Conservation (phyloP, 2,329 filamentous ascomycete species). For the Botryotinia narcissicola region DNA sequence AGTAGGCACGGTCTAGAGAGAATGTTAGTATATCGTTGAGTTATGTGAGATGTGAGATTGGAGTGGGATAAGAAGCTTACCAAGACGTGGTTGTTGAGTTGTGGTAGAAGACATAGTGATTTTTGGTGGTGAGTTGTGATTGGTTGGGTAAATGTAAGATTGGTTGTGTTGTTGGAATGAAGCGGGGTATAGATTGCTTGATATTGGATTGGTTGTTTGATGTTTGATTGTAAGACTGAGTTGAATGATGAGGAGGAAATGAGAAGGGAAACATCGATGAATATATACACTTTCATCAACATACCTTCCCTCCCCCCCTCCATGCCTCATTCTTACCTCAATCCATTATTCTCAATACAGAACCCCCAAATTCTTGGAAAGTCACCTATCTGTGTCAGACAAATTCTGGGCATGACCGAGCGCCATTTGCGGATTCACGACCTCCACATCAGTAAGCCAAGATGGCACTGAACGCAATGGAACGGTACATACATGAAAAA, state of each 20-base stretch:
- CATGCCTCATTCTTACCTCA: slow-evolving; percentile 3
- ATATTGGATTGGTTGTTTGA: background rate
- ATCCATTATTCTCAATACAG: background rate
- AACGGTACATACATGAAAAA: slow-evolving; percentile 9
- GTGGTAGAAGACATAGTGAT: slow-evolving; percentile 19
- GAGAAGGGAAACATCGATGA: background rate
- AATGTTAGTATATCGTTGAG: slow-evolving; percentile 7
- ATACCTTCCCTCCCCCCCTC: background rate
- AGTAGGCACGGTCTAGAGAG: slow-evolving; percentile 13
- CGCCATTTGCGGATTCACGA: slow-evolving; percentile 10
- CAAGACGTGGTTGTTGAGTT: slow-evolving; percentile 10
- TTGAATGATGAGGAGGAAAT: slow-evolving; percentile 16
- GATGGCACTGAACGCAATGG: slow-evolving; percentile 5
- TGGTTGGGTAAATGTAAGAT: background rate
- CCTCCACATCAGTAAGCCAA: slow-evolving; percentile 17
- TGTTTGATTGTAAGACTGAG: background rate
- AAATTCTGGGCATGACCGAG: slow-evolving; percentile 14
- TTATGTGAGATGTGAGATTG: background rate
- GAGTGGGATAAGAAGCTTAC: background rate
- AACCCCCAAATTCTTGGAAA: background rate
- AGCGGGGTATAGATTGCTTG: background rate
- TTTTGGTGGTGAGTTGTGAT: slow-evolving; percentile 12
- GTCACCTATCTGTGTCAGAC: slow-evolving; percentile 15
- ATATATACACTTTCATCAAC: slow-evolving; percentile 16
- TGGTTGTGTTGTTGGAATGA: background rate